Percentiles rank a stretch among this genome's conserved stretches.
phyloP scores from a whole-genome alignment of 208 protist species.

The Acanthamoeba healyi region DNA sequence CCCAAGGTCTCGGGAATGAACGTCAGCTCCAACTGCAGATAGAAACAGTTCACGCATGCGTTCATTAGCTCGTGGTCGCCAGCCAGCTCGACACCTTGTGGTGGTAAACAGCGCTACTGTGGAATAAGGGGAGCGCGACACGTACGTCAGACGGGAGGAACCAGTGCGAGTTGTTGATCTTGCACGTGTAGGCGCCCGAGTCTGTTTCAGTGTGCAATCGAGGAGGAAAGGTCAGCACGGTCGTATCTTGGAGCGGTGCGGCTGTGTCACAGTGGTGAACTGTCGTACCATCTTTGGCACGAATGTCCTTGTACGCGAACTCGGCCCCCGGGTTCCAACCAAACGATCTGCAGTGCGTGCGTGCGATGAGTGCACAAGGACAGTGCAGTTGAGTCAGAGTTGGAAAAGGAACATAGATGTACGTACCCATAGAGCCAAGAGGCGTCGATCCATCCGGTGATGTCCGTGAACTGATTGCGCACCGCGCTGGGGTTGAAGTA shows the following conservation, averaged over 20 bases:
- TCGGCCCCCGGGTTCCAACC: background rate
- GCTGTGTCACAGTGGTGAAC: no score
- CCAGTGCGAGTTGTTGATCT: conserved; percentile 17
- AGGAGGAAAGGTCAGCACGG: background rate
- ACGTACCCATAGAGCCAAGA: conserved; percentile 10
- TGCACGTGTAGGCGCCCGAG: background rate
- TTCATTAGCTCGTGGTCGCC: no score
- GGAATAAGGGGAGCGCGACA: background rate
- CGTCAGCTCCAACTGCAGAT: background rate
- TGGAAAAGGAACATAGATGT: background rate
- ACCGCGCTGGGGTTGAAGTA: background rate
- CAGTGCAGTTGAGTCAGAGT: no score
- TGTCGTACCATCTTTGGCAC: no score
- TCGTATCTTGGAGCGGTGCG: background rate
- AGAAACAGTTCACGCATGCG: no score
- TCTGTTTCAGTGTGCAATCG: no score
- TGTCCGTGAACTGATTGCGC: background rate
- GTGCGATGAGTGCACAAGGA: no score
- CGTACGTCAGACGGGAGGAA: background rate
- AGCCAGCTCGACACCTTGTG: no score
- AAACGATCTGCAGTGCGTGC: background rate
- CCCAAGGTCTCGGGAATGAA: background rate
- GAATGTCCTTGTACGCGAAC: conserved; percentile 25
- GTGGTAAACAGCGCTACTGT: background rate
- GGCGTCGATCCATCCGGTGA: conserved; percentile 44